phyloP scores from a whole-genome alignment of 352 stramenopile genomes.

The Thalassiosira hispida region DNA sequence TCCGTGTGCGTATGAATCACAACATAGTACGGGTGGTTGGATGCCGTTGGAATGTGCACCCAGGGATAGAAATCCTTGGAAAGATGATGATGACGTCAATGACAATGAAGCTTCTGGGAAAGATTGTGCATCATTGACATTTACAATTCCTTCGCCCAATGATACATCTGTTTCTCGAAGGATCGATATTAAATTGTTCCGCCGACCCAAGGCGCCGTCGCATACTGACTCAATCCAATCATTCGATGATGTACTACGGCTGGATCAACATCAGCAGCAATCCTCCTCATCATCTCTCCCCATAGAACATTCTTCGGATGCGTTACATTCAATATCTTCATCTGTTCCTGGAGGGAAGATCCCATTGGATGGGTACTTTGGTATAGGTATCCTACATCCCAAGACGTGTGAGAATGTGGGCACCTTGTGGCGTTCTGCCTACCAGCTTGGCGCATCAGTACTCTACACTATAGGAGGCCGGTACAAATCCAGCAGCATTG shows the following conservation, averaged over 20 bases:
- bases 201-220: slow-evolving; percentile 15
- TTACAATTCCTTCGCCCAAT: slow-evolving; percentile 8
- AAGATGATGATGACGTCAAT: not conserved
- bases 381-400: slow-evolving; percentile 49
- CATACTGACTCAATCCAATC: not conserved
- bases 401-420: slow-evolving; percentile 54
- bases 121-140: not conserved
- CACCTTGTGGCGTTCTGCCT: slow-evolving; percentile 49
- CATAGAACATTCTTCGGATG: slow-evolving; percentile 38
- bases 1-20: slow-evolving; percentile 43
- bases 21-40: slow-evolving; percentile 36
- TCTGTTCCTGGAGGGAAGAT: slow-evolving; percentile 31
- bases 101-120: not conserved
- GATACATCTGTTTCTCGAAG: slow-evolving; percentile 16
- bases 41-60: slow-evolving; percentile 37
- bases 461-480: slow-evolving; percentile 59
- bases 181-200: slow-evolving; percentile 49
- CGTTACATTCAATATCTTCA: slow-evolving; percentile 31
- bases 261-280: not conserved
- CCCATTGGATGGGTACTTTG: slow-evolving; percentile 40
- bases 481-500: slow-evolving; percentile 41
- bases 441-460: slow-evolving; percentile 56
- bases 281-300: not conserved
- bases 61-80: slow-evolving; percentile 41
- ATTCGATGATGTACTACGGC: slow-evolving; percentile 6